These are phyloP conservation scores for Spinacia oleracea DNA, from an alignment of 179 eudicot species.

Conservation along the genomic window DNA sequence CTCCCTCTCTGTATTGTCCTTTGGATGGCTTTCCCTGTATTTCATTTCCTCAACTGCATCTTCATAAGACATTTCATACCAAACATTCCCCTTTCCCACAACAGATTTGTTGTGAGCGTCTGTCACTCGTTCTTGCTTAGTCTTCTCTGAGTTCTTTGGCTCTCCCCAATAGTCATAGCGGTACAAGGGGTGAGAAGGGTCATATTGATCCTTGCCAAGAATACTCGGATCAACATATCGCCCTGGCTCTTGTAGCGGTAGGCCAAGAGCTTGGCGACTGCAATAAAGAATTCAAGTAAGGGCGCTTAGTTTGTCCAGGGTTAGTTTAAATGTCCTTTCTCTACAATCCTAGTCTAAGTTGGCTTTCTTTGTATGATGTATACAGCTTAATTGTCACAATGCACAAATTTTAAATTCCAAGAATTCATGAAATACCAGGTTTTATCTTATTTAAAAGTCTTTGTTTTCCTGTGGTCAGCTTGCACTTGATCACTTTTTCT, in stretches of 20 bases:
- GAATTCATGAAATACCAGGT: not conserved
- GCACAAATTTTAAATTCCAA: not conserved
- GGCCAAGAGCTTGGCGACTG: constrained; percentile 89
- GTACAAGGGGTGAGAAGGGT: constrained; percentile 69
- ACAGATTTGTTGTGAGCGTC: constrained; percentile 84
- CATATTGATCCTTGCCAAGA: constrained; percentile 72
- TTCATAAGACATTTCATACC: constrained; percentile 91
- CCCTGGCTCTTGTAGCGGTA: constrained; percentile 90
- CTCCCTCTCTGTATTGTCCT: constrained; percentile 19
- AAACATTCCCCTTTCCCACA: constrained; percentile 72
- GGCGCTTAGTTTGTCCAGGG: not conserved
- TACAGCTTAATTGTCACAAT: not conserved
- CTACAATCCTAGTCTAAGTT: not conserved
- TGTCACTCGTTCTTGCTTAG: constrained; percentile 64
- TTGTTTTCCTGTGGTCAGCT: not conserved
- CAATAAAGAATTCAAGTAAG: constrained; percentile 9
- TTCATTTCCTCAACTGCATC: constrained; percentile 63
- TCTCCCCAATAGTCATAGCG: constrained; percentile 98
- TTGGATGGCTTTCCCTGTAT: constrained; percentile 47
- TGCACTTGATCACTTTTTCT: not conserved
- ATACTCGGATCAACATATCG: constrained; percentile 70
- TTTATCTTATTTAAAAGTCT: too few species aligned
- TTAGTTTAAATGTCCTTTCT: not conserved
- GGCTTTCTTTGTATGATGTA: not conserved
- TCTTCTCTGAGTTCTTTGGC: constrained; percentile 91